Evolutionary conservation across 2,329 filamentous ascomycete species (phyloP).

Genomic region (Nigrospora osmanthi): DNA sequence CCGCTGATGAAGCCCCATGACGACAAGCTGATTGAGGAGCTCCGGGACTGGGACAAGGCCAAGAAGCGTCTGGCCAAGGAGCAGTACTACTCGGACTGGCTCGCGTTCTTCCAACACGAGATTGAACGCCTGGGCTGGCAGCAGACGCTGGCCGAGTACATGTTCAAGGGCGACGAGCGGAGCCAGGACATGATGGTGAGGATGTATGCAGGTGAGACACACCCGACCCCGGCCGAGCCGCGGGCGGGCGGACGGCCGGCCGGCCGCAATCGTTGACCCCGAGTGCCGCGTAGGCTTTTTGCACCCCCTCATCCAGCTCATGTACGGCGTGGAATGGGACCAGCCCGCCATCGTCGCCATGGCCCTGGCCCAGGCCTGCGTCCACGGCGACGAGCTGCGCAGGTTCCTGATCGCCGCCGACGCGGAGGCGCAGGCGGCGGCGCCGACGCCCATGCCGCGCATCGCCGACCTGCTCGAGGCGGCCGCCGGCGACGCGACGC

Average conservation of each 20-base stretch:
- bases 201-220: constrained; percentile 50
- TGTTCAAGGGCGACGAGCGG: constrained; percentile 59
- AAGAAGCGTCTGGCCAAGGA: constrained; percentile 53
- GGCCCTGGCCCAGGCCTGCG: constrained; percentile 67
- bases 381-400: constrained; percentile 53
- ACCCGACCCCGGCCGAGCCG: neutral
- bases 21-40: constrained; percentile 40
- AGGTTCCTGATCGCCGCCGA: constrained; percentile 42
- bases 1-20: constrained; percentile 35
- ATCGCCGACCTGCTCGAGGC: constrained; percentile 56
- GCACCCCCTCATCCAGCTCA: constrained; percentile 78
- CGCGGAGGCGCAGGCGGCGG: constrained; percentile 23
- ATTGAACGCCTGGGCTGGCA: constrained; percentile 59
- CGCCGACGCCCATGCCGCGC: constrained; percentile 22
- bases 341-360: constrained; percentile 78
- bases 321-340: constrained; percentile 75
- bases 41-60: constrained; percentile 50
- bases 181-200: constrained; percentile 63
- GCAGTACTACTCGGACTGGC: constrained; percentile 61
- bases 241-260: neutral
- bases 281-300: constrained; percentile 45
- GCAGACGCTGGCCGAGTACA: constrained; percentile 52
- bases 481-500: constrained; percentile 45
- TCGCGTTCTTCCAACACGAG: constrained; percentile 68
- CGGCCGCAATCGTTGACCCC: neutral